Evolutionary conservation across 495 filamentous ascomycete species (phyloP).

Genomic region (Mycothermus thermophilus): DNA sequence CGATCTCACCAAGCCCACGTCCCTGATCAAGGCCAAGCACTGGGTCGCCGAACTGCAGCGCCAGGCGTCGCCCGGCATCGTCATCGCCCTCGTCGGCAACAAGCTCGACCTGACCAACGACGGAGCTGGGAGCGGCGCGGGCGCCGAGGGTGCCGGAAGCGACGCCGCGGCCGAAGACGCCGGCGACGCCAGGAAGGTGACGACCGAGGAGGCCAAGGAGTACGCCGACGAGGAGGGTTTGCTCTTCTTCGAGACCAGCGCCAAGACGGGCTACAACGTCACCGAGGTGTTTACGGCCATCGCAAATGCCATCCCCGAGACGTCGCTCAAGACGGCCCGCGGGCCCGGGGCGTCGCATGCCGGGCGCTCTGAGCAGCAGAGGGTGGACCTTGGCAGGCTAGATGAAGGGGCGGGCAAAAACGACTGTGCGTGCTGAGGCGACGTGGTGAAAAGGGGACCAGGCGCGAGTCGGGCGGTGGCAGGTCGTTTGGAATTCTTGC

Average conservation of each 20-base stretch:
- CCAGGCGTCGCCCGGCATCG: slow-evolving; percentile 94
- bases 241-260: slow-evolving; percentile 94
- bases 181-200: slow-evolving; percentile 75
- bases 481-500: slow-evolving; percentile 7
- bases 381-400: slow-evolving; percentile 55
- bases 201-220: slow-evolving; percentile 71
- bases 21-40: slow-evolving; percentile 90
- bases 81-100: slow-evolving; percentile 95
- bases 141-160: slow-evolving; percentile 33
- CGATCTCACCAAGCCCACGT: slow-evolving; percentile 94
- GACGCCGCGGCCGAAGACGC: slow-evolving; percentile 43
- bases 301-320: slow-evolving; percentile 92
- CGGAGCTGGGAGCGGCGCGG: slow-evolving; percentile 26
- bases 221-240: slow-evolving; percentile 92
- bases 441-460: background rate
- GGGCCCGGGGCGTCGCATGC: slow-evolving; percentile 46
- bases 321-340: slow-evolving; percentile 76
- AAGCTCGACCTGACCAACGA: slow-evolving; percentile 78
- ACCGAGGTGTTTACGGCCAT: slow-evolving; percentile 96
- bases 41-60: slow-evolving; percentile 97
- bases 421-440: slow-evolving; percentile 70
- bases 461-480: background rate
- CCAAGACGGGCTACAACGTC: slow-evolving; percentile 89
- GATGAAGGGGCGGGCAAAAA: slow-evolving; percentile 61
- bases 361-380: slow-evolving; percentile 44